Evolutionary conservation across 2,329 filamentous ascomycete genomes (phyloP).

Genomic region (Aspergillus bombycis): DNA sequence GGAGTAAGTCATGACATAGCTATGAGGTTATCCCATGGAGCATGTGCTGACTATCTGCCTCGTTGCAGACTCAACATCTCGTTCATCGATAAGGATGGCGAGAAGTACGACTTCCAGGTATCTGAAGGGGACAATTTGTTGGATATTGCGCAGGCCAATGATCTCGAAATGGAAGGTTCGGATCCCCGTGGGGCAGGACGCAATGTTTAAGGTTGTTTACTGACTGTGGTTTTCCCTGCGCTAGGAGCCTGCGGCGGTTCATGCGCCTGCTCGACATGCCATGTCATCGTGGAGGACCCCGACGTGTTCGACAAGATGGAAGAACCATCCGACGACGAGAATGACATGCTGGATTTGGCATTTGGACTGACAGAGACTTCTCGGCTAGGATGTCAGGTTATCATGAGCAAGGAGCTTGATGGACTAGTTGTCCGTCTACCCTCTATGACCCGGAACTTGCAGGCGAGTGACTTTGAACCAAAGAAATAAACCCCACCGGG

Average conservation of each 20-base stretch:
- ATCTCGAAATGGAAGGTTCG: conserved; percentile 92
- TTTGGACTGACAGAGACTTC: conserved; percentile 88
- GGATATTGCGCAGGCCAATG: conserved; percentile 91
- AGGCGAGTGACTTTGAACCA: conserved; percentile 83
- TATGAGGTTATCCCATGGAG: neutral
- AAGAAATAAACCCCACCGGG: conserved; percentile 35
- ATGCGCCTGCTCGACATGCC: conserved; percentile 90
- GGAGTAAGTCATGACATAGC: conserved; percentile 64
- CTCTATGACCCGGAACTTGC: conserved; percentile 92
- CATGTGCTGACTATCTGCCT: neutral
- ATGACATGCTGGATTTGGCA: conserved; percentile 88
- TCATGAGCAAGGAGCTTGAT: conserved; percentile 88
- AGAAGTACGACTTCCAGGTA: conserved; percentile 76
- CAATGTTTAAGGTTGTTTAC: neutral
- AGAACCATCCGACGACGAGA: conserved; percentile 78
- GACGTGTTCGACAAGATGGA: conserved; percentile 76
- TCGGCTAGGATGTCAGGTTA: conserved; percentile 83
- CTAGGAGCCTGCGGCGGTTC: conserved; percentile 86
- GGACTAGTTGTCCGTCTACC: conserved; percentile 84
- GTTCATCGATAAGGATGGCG: conserved; percentile 89
- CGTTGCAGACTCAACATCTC: conserved; percentile 75
- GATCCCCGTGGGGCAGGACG: neutral
- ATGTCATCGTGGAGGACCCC: conserved; percentile 79
- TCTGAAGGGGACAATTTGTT: conserved; percentile 87
- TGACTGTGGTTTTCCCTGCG: conserved; percentile 1